Percentiles rank a stretch among this genome's conserved stretches.
Evolutionary conservation across 257 asterid species (phyloP).

Genomic region (Gentiana straminea): DNA sequence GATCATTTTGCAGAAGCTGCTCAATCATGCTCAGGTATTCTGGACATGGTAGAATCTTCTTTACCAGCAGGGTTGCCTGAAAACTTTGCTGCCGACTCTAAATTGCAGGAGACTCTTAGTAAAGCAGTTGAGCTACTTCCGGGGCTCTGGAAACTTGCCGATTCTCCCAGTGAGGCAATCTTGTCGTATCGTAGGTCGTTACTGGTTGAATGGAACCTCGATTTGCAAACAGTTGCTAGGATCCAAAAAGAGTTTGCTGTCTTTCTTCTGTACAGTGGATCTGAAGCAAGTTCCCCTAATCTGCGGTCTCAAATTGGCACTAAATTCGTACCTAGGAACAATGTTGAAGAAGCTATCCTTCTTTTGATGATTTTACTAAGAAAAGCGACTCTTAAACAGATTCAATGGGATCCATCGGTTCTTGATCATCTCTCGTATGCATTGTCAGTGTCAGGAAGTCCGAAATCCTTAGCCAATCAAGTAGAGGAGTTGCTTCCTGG

Average conservation of each 20-base stretch:
- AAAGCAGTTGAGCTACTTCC: constrained; percentile 89
- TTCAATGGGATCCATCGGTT: constrained; percentile 81
- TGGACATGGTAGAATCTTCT: constrained; percentile 87
- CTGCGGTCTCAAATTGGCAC: constrained; percentile 61
- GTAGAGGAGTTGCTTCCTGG: constrained; percentile 79
- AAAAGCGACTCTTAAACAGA: constrained; percentile 42
- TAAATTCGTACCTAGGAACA: constrained; percentile 75
- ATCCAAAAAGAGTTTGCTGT: constrained; percentile 72
- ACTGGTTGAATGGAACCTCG: constrained; percentile 79
- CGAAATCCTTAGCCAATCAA: constrained; percentile 64
- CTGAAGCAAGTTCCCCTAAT: constrained; percentile 61
- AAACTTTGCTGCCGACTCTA: constrained; percentile 68
- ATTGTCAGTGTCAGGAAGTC: constrained; percentile 65
- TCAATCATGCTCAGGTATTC: constrained; percentile 78
- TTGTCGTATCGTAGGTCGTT: constrained; percentile 78
- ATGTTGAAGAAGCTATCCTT: constrained; percentile 80
- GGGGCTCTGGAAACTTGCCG: constrained; percentile 70
- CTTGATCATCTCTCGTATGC: constrained; percentile 77
- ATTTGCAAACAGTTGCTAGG: constrained; percentile 53
- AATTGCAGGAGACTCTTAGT: constrained; percentile 78
- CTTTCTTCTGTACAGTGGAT: constrained; percentile 77
- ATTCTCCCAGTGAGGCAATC: constrained; percentile 60
- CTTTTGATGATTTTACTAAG: constrained; percentile 61
- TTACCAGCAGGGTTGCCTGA: constrained; percentile 87
- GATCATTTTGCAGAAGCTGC: constrained; percentile 87